These are phyloP conservation scores for Furcasterigmium furcatum DNA, from an alignment of 2,329 filamentous ascomycete genomes.

Conservation along the genomic window DNA sequence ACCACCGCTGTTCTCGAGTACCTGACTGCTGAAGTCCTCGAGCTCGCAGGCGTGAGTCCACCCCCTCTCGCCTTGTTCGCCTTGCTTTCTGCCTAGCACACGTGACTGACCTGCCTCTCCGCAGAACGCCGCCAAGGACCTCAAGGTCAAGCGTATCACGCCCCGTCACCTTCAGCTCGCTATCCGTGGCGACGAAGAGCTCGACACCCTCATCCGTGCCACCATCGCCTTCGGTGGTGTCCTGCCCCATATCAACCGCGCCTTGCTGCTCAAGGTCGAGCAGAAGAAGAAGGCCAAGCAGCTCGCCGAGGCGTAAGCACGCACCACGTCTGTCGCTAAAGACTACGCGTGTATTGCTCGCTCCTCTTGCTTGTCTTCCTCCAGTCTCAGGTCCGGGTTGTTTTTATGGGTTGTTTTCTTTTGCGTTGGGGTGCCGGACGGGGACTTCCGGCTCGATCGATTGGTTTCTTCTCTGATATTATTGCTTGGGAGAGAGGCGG, in stretches of 20 bases:
- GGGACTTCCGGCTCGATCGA: conserved; percentile 25
- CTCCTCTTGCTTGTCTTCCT: conserved; percentile 26
- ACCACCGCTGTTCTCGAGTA: conserved; percentile 98
- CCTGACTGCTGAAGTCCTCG: conserved; percentile 94
- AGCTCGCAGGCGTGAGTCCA: conserved; percentile 79
- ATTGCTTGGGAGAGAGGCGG: no score
- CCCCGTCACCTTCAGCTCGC: conserved; percentile 96
- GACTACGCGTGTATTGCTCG: conserved; percentile 15
- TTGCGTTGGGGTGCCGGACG: conserved; percentile 9
- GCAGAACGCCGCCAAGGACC: conserved; percentile 94
- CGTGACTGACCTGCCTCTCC: conserved; percentile 7
- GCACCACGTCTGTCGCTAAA: no score
- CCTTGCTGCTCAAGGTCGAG: conserved; percentile 90
- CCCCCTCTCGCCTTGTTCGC: neutral
- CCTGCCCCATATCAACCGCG: conserved; percentile 97
- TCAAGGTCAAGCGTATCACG: conserved; percentile 99
- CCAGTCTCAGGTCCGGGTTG: conserved; percentile 22
- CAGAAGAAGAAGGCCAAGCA: conserved; percentile 86
- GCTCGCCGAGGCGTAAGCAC: conserved; percentile 11
- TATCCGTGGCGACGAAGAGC: conserved; percentile 96
- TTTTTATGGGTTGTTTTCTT: neutral
- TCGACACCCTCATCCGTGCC: conserved; percentile 94
- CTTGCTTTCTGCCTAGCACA: neutral
- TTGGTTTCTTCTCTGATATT: neutral
- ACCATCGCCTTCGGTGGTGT: conserved; percentile 99